Evolutionary conservation across 331 rosid genomes (phyloP).

Genomic region (Quercus phellos): DNA sequence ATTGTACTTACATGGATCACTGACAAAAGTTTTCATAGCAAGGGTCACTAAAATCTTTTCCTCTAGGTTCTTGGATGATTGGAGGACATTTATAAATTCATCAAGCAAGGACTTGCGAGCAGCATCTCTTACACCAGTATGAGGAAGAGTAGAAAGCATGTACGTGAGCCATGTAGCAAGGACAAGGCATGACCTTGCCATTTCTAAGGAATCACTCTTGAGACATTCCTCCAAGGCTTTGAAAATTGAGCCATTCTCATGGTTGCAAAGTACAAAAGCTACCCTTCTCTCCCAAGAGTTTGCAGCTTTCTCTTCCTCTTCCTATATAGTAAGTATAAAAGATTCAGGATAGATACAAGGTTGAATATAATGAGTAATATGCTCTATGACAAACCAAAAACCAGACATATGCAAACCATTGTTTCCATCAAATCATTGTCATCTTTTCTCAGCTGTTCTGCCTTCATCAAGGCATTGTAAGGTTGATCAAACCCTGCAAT

Average conservation of each 20-base stretch:
- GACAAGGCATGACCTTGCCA: constrained; percentile 72
- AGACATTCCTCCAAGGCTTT: constrained; percentile 81
- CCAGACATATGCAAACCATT: constrained; percentile 39
- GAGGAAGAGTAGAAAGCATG: constrained; percentile 84
- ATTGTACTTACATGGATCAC: constrained; percentile 51
- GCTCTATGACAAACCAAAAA: constrained; percentile 20
- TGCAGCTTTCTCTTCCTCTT: constrained; percentile 71
- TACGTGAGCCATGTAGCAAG: constrained; percentile 80
- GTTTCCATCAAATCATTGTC: constrained; percentile 52
- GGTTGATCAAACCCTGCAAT: constrained; percentile 83
- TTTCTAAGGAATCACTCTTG: constrained; percentile 61
- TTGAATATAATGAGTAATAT: neutral
- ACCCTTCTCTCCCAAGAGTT: constrained; percentile 74
- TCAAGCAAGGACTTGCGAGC: constrained; percentile 77
- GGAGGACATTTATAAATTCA: constrained; percentile 61
- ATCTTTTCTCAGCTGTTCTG: constrained; percentile 41
- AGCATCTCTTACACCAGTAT: constrained; percentile 57
- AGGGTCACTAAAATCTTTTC: constrained; percentile 73
- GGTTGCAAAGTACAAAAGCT: constrained; percentile 75
- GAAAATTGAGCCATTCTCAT: constrained; percentile 81
- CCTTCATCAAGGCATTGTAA: constrained; percentile 62
- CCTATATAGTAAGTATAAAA: constrained; percentile 29
- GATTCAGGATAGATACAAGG: neutral
- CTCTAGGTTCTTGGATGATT: constrained; percentile 68
- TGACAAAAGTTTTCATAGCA: constrained; percentile 62